Conservation (phyloP, 2,329 filamentous ascomycete genomes). For the Torrubiella hemipterigena region DNA sequence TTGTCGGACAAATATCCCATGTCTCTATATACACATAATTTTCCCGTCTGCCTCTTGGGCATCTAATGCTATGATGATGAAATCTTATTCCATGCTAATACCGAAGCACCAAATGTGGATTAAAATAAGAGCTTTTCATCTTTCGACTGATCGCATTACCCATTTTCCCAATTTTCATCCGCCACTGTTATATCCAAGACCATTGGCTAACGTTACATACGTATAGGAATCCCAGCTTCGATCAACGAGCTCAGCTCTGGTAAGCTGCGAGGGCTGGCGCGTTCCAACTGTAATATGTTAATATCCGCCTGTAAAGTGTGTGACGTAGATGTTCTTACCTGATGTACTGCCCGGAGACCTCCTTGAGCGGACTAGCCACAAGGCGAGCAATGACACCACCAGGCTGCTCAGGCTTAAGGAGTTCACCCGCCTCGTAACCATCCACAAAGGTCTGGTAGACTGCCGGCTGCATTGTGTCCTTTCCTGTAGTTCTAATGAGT, state of each 20-base stretch:
- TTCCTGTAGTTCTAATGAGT: constrained; percentile 55
- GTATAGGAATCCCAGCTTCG: constrained; percentile 9
- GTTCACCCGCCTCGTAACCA: constrained; percentile 55
- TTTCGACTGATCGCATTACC: constrained; percentile 55
- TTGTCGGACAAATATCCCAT: constrained; percentile 11
- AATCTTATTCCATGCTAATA: constrained; percentile 67
- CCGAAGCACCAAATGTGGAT: constrained; percentile 55
- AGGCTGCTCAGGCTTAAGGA: constrained; percentile 74
- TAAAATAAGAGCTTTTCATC: constrained; percentile 69
- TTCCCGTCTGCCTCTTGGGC: constrained; percentile 3
- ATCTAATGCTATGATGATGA: constrained; percentile 51
- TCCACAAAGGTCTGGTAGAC: constrained; percentile 58
- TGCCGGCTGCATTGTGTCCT: constrained; percentile 34
- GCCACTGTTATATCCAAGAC: constrained; percentile 7
- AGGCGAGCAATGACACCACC: constrained; percentile 78
- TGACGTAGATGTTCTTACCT: constrained; percentile 33
- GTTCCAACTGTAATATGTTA: constrained; percentile 21
- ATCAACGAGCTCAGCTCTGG: too few relatives aligned
- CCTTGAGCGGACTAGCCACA: constrained; percentile 48
- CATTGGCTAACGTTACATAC: too few relatives aligned
- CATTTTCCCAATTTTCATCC: constrained; percentile 12
- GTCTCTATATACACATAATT: constrained; percentile 7
- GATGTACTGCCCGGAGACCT: constrained; percentile 66
- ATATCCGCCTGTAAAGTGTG: constrained; percentile 1
- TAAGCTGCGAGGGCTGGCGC: constrained; percentile 38